Percentiles rank a stretch among this genome's conserved stretches.
Conservation (phyloP, 805 yeast genomes). For the Yamadazyma endophytica region DNA sequence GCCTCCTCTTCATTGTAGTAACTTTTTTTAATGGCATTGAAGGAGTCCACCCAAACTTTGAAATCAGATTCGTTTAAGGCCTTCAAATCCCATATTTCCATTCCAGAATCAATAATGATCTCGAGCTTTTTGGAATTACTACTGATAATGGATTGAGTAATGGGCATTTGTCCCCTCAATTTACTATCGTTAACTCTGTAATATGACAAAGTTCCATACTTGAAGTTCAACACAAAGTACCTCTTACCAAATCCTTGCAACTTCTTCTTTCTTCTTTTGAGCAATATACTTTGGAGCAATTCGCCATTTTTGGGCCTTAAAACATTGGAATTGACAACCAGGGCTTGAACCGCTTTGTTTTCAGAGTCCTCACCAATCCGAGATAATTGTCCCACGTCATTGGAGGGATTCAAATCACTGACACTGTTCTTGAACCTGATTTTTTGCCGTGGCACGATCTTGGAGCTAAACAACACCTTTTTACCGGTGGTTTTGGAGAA, state of each 20-base stretch:
- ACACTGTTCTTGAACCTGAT: no score
- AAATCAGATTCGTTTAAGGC: slow-evolving; percentile 65
- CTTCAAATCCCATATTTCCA: slow-evolving; percentile 88
- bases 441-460: slow-evolving; percentile 6
- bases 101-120: slow-evolving; percentile 86
- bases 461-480: slow-evolving; percentile 61
- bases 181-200: slow-evolving; percentile 69
- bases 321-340: slow-evolving; percentile 9
- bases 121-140: slow-evolving; percentile 66
- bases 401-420: no score
- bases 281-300: slow-evolving; percentile 69
- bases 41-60: slow-evolving; percentile 78
- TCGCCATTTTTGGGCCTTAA: slow-evolving; percentile 57
- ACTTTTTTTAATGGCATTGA: slow-evolving; percentile 48
- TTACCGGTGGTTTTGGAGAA: slow-evolving; percentile 83
- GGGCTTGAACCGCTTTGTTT: neutral
- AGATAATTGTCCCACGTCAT: no score
- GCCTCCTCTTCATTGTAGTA: slow-evolving; percentile 4
- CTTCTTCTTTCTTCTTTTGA: slow-evolving; percentile 76
- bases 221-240: slow-evolving; percentile 77
- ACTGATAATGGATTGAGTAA: slow-evolving; percentile 74
- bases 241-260: slow-evolving; percentile 84
- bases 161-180: slow-evolving; percentile 88
- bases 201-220: slow-evolving; percentile 79
- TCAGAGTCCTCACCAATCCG: slow-evolving; percentile 2